Conservation (phyloP, 169 alveolate species). For the Cryptosporidium viatorum region DNA sequence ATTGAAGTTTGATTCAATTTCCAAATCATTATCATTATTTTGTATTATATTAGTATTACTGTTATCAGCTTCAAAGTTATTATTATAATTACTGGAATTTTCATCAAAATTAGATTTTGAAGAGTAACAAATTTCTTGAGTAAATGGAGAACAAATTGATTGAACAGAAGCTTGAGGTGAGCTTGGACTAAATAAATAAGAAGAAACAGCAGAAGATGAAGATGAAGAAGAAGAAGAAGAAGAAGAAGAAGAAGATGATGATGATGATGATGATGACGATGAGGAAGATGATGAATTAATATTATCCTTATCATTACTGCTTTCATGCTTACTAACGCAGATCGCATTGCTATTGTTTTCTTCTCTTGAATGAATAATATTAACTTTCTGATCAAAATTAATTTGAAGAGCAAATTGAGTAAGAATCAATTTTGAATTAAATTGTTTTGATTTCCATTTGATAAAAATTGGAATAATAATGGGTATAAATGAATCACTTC, state of each 20-base stretch:
- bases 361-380: background rate
- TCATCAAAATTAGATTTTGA: background rate
- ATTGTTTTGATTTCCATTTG: slow-evolving; percentile 35
- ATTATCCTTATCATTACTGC: background rate
- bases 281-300: background rate
- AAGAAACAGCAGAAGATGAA: background rate
- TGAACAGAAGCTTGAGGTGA: slow-evolving; percentile 15
- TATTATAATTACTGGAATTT: background rate
- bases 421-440: slow-evolving; percentile 12
- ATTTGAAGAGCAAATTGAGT: slow-evolving; percentile 64
- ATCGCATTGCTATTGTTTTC: background rate
- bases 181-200: slow-evolving; percentile 1
- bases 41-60: background rate
- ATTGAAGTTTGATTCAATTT: background rate
- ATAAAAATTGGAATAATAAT: slow-evolving; percentile 48
- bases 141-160: background rate
- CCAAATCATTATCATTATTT: background rate
- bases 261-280: no score
- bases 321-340: background rate
- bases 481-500: background rate
- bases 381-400: background rate
- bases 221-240: background rate
- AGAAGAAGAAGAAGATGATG: background rate
- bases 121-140: background rate
- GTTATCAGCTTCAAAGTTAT: background rate